Base-by-base conservation (phyloP, 768 basidiomycete species). In the Chalciporus chontae region DNA sequence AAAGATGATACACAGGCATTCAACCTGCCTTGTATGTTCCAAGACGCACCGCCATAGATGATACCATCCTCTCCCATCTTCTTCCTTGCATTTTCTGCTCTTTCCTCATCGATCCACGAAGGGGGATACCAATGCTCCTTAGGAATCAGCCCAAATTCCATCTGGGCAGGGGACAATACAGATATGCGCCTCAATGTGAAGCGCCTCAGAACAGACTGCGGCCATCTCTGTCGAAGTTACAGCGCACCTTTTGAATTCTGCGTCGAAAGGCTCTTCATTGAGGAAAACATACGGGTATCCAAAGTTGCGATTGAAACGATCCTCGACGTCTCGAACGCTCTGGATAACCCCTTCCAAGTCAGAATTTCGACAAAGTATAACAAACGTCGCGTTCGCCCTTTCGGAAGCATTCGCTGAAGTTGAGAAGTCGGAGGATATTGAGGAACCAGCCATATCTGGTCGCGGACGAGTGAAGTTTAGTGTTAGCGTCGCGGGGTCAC, bases 61-160 rank as follows among this genome's bases (percentile, higher is more conserved):
- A 81, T 59, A 8, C 71, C 65, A 32, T 72, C 65, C 15, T 55
- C 56, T 2, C 59, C 75, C 81, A 90, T 80, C 57, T 78, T 71
- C 32, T 76, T 69, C 43, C 82, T 69, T 3, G 71, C 73, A 4
- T 71, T 71, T 3, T 66, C 66, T 1, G 87, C 88, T 50, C 72
- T 73, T 13, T 77, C 71, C 59, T 88, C 85, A 58, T 90, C 85
- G 31, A 90, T 82, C 80, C 78, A 87, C 18, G 74, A 70, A 0
- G 88, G 88, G 53, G 87, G 81, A 54, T 71, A 67, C 88, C 88
- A 90, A 46, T 86, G 75, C 14, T 81, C 75, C 19, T 58, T 64
- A 7, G 83, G 80, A 44, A 90, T 79, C 11, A 73, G 53, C 5
- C 82, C 84, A 61, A 84, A 87, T 17, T 70, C 61, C 48, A 80